These are phyloP conservation scores for Leptomonas pyrrhocoris DNA, from an alignment of 208 protist species.

Conservation along the genomic window DNA sequence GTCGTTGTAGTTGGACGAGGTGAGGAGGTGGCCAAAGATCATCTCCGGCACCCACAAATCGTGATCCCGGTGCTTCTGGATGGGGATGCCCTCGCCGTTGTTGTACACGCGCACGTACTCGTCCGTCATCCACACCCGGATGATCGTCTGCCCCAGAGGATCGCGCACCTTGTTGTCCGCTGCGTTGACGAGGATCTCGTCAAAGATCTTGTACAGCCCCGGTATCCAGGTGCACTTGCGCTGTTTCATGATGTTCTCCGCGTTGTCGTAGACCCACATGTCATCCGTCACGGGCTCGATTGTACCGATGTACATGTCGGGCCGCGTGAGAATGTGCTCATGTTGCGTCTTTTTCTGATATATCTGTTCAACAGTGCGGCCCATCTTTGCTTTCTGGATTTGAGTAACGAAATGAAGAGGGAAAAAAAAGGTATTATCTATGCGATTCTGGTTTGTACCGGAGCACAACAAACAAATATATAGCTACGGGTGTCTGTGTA, in stretches of 20 bases:
- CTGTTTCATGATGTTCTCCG: slow-evolving; percentile 90
- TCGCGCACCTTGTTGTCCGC: slow-evolving; percentile 99
- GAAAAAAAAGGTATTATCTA: too few relatives aligned
- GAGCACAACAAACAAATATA: too few relatives aligned
- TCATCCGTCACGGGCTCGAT: slow-evolving; percentile 91
- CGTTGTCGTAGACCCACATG: slow-evolving; percentile 96
- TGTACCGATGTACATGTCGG: slow-evolving; percentile 99
- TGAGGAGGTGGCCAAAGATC: slow-evolving; percentile 99
- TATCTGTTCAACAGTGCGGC: slow-evolving; percentile 93
- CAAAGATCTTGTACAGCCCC: slow-evolving; percentile 99
- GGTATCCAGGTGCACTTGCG: slow-evolving; percentile 97
- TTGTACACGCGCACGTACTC: slow-evolving; percentile 97
- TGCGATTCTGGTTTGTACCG: too few relatives aligned
- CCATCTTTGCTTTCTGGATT: slow-evolving; percentile 33
- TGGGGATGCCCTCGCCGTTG: slow-evolving; percentile 98
- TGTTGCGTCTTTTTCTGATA: slow-evolving; percentile 98
- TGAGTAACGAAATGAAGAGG: not conserved
- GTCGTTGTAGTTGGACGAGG: slow-evolving; percentile 99
- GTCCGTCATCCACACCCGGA: slow-evolving; percentile 97
- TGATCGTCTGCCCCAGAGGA: slow-evolving; percentile 77
- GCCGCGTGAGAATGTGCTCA: slow-evolving; percentile 98
- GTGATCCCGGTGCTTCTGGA: slow-evolving; percentile 96
- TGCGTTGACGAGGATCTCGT: slow-evolving; percentile 99
- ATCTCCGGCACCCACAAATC: slow-evolving; percentile 99
- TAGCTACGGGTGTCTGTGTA: not conserved